Base-by-base conservation (phyloP, 2,329 filamentous ascomycete genomes). In the Mycogone perniciosa region DNA sequence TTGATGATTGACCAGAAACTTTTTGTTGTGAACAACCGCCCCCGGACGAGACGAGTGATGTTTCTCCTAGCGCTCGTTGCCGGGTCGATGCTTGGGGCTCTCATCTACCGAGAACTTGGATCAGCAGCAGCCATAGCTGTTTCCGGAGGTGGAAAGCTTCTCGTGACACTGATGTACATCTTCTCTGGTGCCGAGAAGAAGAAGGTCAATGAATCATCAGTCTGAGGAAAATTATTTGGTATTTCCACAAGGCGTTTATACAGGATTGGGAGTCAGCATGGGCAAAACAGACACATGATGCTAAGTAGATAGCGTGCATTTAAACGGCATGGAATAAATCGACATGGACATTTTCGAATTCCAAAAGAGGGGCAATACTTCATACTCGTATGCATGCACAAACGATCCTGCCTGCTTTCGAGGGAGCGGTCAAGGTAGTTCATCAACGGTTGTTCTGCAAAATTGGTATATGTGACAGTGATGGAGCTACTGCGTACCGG, bases 1-100 rank as follows among this genome's bases (percentile, higher is more conserved):
- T 60, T 83, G 49, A 62, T 81, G 46, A 77, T 82, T 48, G 81
- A 84, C 60, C 70, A 70, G 31, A 67, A 67, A 5, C 64, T 84
- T 44, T 71, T 80, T 13, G 63, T 60, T 4, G 7, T 63, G 7
- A 58, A 67, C 10, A 83, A 83, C 58, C 66, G 75, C 11, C 67
- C 73, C 2, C 64, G 79, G 11, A 79, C 75, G 34, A 66, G 79
- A 5, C 65, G 79, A 3, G 62, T 74, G 4, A 63, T 70, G 35
- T 83, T 83, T 54, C 62, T 83, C 40, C 13, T 68, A 0, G 62
- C 71, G 3, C 61, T 83, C 31, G 62, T 75, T 4, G 60, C 68
- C 1, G 79, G 80, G 0, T 71, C 72, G 6, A 69, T 83, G 30
- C 63, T 72, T 0, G 80, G 80, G 0, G 79, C 79, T 1, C 71